These are phyloP conservation scores for Diutina neorugosa DNA, from an alignment of 1,139 yeast species.

Conservation along the genomic window DNA sequence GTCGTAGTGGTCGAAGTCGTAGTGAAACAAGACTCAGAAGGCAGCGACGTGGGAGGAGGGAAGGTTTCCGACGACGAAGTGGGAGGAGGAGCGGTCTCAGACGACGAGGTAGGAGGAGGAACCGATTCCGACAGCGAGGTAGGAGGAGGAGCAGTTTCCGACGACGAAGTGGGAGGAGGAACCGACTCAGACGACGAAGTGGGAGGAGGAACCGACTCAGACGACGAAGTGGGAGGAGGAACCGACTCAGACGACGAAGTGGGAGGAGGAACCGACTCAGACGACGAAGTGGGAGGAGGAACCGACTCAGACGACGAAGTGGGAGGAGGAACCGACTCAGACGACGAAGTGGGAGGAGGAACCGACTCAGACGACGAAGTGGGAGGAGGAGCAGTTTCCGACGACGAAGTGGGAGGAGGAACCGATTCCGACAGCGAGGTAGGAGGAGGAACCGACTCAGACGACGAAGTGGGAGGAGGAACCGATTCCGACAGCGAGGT, in stretches of 20 bases:
- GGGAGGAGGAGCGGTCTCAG: too few relatives aligned
- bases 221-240: neutral
- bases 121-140: neutral
- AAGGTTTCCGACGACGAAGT: neutral
- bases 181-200: too few relatives aligned
- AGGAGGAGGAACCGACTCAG: neutral
- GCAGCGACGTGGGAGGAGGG: neutral
- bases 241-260: neutral
- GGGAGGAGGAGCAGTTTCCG: neutral
- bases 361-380: neutral
- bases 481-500: too few relatives aligned
- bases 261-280: neutral
- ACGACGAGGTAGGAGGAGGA: neutral
- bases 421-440: too few relatives aligned
- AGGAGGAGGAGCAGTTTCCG: too few relatives aligned
- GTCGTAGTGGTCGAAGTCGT: neutral
- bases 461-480: neutral
- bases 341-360: neutral
- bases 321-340: neutral
- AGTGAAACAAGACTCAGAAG: neutral
- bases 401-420: neutral
- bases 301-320: neutral
- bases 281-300: neutral
- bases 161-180: too few relatives aligned
- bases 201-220: neutral